Percentiles rank a stretch among this genome's conserved stretches.
phyloP scores from a whole-genome alignment of 2,329 filamentous ascomycete species.

The Neocucurbitaria cava region DNA sequence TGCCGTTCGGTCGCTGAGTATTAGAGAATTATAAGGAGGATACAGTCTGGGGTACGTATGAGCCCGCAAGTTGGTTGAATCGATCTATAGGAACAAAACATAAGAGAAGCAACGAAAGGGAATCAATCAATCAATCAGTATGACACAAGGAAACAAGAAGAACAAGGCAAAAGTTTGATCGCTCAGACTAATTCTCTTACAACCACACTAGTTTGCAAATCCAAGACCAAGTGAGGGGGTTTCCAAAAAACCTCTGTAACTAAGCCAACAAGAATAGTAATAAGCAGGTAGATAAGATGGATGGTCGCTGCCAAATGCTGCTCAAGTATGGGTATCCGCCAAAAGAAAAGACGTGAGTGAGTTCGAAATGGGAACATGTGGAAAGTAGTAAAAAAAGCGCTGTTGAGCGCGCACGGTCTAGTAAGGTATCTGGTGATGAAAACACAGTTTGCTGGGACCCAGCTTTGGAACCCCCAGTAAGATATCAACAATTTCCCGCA shows the following conservation, averaged over 20 bases:
- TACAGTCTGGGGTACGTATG: background rate
- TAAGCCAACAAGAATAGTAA: constrained; percentile 25
- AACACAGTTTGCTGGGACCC: constrained; percentile 17
- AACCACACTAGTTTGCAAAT: constrained; percentile 8
- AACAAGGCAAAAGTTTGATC: constrained; percentile 21
- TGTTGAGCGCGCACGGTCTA: constrained; percentile 36
- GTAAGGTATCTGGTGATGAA: constrained; percentile 38
- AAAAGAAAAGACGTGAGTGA: constrained; percentile 14
- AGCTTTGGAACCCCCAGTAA: constrained; percentile 9
- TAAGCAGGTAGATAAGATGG: constrained; percentile 10
- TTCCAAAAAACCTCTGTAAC: no score
- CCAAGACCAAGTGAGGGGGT: constrained; percentile 2
- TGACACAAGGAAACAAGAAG: constrained; percentile 9
- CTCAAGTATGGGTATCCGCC: constrained; percentile 46
- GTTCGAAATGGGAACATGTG: constrained; percentile 33
- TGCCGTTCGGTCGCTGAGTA: background rate
- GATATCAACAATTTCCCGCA: constrained; percentile 23
- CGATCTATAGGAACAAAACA: constrained; percentile 6
- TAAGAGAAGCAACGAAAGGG: constrained; percentile 6
- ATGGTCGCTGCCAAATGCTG: constrained; percentile 38
- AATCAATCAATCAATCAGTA: no score
- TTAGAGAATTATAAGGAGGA: constrained; percentile 7
- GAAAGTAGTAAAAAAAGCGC: constrained; percentile 33
- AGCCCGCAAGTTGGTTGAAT: background rate
- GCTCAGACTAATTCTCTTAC: constrained; percentile 27